Evolutionary conservation across 1,139 yeast species (phyloP), one percentile per base, ranked within the genome.

Genomic region (Sugiyamaella castrensis): DNA sequence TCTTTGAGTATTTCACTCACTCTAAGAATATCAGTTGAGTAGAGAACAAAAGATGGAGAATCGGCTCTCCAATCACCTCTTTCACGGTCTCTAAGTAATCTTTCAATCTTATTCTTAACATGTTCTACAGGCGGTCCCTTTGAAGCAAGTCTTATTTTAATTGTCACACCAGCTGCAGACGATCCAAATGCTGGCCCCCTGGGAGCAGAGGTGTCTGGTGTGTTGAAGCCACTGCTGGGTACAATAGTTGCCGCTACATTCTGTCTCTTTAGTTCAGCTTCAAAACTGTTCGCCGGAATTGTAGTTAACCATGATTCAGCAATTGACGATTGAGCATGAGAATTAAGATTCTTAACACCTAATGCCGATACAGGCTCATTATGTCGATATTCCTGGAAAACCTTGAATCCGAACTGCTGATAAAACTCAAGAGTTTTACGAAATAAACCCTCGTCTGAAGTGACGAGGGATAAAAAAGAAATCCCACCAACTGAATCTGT

Each of bases 391-490:
- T 75, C 61, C 62, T 70, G 67, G 67, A 74, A 61, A 70, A 72
- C 60, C 69, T 73, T 52, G 63, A 85, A 84, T 27, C 91, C 91
- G 43, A 85, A 72, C 16, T 63, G 57, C 52, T 65, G 62, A 65
- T 85, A 85, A 68, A 82, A 85, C 16, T 69, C 61, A 44, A 76
- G 68, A 30, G 84, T 65, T 34, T 70, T 62, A 5, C 63, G 64
- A 64, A 75, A 84, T 53, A 69, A 65, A 24, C 62, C 66, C 7
- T 72, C 68, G 58, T 76, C 78, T 46, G 71, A 67, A 13, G 89
- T 82, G 29, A 82, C 81, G 48, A 84, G 67, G 36, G 88, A 82
- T 45, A 79, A 71, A 57, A 77, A 79, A 26, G 74, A 66, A 34
- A 67, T 56, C 39, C 69, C 71, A 41, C 65, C 45, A 26, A 57